Base-by-base conservation (phyloP, 2,329 filamentous ascomycete species). In the Sporothrix brunneoviolacea region DNA sequence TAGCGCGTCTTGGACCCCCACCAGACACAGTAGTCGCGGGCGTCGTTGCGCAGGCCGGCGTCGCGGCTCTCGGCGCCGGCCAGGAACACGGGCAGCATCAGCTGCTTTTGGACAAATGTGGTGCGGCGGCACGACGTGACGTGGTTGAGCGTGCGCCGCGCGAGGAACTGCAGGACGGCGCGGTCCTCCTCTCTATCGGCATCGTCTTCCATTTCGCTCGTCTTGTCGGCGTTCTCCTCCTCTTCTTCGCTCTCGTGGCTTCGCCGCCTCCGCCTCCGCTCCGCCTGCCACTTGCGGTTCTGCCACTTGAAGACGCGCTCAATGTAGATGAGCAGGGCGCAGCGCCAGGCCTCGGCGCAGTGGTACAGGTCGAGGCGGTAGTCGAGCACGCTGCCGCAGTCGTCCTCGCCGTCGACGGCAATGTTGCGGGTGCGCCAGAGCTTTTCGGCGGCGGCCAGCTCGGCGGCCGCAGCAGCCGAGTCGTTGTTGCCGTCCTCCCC, bases 51-150 rank as follows among this genome's bases (percentile, higher is more conserved):
- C 48, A 63, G 21, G 19, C 57, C 43, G 13, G 54, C 44, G 12
- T 62, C 59, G 8, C 36, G 55, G 2, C 60, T 60, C 52, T 67
- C 66, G 18, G 58, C 59, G 2, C 60, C 65, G 0, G 65, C 65
- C 0, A 69, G 51, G 30, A 69, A 68, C 0, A 68, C 59, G 0
- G 66, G 65, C 1, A 69, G 57, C 3, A 69, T 59, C 0, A 68
- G 55, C 38, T 68, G 66, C 45, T 68, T 68, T 51, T 67, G 65
- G 0, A 63, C 56, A 39, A 63, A 59, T 0, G 57, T 59, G 10
- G 56, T 61, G 13, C 50, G 52, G 8, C 63, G 56, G 47, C 64
- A 66, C 16, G 59, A 60, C 6, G 57, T 51, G n/a, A 63, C 59
- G 53, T 64, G 59, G 33, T 62, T 60, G 36, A 68, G 55, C 1